Conservation (phyloP, 2,329 filamentous ascomycete species). For the Penicillium polonicum region DNA sequence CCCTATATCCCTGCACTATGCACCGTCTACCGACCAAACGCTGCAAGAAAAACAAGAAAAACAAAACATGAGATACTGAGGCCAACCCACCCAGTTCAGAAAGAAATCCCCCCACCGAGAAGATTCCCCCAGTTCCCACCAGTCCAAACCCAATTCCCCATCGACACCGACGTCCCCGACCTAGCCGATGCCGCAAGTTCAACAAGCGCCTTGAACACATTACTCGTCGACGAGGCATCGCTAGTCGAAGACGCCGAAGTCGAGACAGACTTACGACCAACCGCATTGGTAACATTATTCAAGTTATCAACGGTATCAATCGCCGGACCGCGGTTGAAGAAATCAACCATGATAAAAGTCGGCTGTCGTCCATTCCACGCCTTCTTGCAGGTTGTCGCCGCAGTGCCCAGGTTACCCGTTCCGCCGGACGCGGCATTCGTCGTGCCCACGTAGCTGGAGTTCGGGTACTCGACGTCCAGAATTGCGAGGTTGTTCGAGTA, state of each 20-base stretch:
- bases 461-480: conserved; percentile 59
- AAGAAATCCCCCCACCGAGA: conserved; percentile 41
- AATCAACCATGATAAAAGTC: conserved; percentile 77
- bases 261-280: conserved; percentile 43
- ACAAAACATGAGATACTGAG: not conserved
- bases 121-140: conserved; percentile 44
- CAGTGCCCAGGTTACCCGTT: conserved; percentile 52
- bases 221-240: conserved; percentile 31
- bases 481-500: conserved; percentile 53
- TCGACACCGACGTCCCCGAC: conserved; percentile 37
- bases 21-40: not conserved
- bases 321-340: conserved; percentile 70
- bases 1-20: not conserved
- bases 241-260: conserved; percentile 30
- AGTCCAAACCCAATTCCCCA: conserved; percentile 47
- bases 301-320: conserved; percentile 67
- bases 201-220: conserved; percentile 40
- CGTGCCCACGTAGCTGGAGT: conserved; percentile 57
- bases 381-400: conserved; percentile 53
- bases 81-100: conserved; percentile 20
- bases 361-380: conserved; percentile 62
- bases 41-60: not conserved
- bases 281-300: conserved; percentile 55
- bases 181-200: conserved; percentile 40
- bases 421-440: conserved; percentile 65